A percentile compares a stretch with the other conserved stretches of the same genome.
These are phyloP conservation scores for Aspergillus sp. DNA, from an alignment of 2,329 filamentous ascomycete genomes.

Conservation along the genomic window DNA sequence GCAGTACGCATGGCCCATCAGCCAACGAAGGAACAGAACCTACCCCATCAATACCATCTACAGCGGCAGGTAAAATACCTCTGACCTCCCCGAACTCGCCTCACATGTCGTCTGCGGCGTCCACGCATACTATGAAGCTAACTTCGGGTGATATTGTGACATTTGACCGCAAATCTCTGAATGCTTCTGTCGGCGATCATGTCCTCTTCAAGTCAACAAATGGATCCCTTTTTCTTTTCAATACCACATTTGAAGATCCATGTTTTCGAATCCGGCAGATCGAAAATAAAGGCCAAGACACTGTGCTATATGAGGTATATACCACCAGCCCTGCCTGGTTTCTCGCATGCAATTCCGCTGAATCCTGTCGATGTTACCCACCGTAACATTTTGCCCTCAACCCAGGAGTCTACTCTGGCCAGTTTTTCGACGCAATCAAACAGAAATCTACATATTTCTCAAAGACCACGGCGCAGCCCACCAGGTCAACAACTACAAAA, in stretches of 20 bases:
- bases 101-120: neutral
- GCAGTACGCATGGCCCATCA: neutral
- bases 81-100: neutral
- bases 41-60: neutral
- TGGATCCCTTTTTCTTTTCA: too few relatives aligned
- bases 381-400: conserved; percentile 4
- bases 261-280: too few relatives aligned
- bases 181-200: neutral
- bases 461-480: neutral
- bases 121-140: neutral
- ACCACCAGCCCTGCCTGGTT: neutral
- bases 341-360: neutral
- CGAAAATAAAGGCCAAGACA: too few relatives aligned
- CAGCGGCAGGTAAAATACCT: neutral
- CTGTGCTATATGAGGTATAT: neutral
- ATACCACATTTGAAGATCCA: too few relatives aligned
- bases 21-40: neutral
- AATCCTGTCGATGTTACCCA: neutral
- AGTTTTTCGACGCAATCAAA: neutral
- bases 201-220: neutral
- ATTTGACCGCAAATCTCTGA: neutral
- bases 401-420: neutral
- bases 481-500: neutral
- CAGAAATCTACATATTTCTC: neutral
- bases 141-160: neutral